These are phyloP conservation scores for Cnidoscolus chayamansa DNA, from an alignment of 441 rosid species.

Conservation along the genomic window DNA sequence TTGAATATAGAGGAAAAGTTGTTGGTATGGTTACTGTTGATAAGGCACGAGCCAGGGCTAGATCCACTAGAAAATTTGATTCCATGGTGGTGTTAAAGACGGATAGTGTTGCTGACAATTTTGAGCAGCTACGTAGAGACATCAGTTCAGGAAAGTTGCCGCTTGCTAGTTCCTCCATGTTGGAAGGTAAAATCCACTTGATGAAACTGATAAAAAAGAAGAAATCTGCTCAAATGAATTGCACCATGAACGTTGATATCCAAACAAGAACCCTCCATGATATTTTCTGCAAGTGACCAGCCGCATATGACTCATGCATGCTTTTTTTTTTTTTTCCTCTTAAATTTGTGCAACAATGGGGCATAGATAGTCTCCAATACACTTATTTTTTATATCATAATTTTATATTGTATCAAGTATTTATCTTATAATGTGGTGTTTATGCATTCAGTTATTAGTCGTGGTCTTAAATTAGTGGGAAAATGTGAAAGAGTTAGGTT, in stretches of 20 bases:
- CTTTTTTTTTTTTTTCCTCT: background rate
- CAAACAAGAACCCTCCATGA: slow-evolving; percentile 12
- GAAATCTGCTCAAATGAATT: slow-evolving; percentile 28
- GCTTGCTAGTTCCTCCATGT: slow-evolving; percentile 12
- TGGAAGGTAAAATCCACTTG: slow-evolving; percentile 26
- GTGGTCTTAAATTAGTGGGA: too few species aligned
- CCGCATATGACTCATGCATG: background rate
- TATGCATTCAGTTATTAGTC: too few species aligned
- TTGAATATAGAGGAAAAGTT: slow-evolving; percentile 20
- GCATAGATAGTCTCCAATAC: too few species aligned
- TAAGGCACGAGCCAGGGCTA: slow-evolving; percentile 18
- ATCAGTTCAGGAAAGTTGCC: slow-evolving; percentile 11
- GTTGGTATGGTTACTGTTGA: slow-evolving; percentile 22
- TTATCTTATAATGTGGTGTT: too few species aligned
- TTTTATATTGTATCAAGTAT: too few species aligned
- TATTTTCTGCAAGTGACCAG: slow-evolving; percentile 18
- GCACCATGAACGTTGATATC: slow-evolving; percentile 25
- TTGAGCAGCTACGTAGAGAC: slow-evolving; percentile 11
- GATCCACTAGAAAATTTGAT: slow-evolving; percentile 22
- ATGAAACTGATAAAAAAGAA: slow-evolving; percentile 28
- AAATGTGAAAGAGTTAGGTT: too few species aligned
- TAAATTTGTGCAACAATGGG: background rate
- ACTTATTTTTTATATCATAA: background rate
- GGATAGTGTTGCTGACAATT: background rate
- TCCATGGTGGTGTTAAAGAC: slow-evolving; percentile 12